Conservation (phyloP, 352 stramenopile species). For the Ophiocytium majus region DNA sequence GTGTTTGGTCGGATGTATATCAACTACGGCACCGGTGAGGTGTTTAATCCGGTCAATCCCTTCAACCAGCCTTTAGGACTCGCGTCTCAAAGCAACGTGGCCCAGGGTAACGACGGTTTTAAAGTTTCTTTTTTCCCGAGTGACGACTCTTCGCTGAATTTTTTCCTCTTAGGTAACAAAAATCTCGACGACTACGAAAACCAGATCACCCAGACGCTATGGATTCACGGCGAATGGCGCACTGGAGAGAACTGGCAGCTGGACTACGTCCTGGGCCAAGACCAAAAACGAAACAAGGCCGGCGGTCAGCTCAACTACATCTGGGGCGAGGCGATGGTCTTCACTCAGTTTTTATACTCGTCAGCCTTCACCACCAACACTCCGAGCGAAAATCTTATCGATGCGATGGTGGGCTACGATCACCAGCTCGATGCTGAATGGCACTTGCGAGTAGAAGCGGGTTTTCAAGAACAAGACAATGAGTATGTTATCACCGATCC, state of each 20-base stretch:
- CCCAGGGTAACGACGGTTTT: neutral
- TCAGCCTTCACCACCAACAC: neutral
- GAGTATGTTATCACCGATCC: neutral
- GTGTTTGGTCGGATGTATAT: neutral
- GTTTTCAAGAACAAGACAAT: neutral
- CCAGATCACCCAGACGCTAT: neutral
- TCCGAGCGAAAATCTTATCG: neutral
- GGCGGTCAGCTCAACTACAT: neutral
- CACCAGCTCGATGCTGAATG: neutral
- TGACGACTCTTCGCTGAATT: neutral
- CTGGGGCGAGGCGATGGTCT: neutral
- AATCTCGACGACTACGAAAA: neutral
- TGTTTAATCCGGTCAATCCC: conserved; percentile 12
- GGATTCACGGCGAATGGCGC: conserved; percentile 7
- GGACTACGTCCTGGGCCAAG: conserved; percentile 3
- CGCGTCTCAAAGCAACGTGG: neutral
- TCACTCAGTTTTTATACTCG: neutral
- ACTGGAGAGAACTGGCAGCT: no score
- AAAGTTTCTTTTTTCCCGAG: neutral
- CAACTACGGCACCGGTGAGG: neutral
- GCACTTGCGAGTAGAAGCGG: neutral
- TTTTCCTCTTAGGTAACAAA: neutral
- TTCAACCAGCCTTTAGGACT: neutral
- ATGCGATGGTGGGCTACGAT: neutral
- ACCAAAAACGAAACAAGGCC: conserved; percentile 1